A percentile compares a stretch with the other conserved stretches of the same genome.
These are phyloP conservation scores for Candida sanyiensis DNA, from an alignment of 805 yeast species.

Conservation along the genomic window DNA sequence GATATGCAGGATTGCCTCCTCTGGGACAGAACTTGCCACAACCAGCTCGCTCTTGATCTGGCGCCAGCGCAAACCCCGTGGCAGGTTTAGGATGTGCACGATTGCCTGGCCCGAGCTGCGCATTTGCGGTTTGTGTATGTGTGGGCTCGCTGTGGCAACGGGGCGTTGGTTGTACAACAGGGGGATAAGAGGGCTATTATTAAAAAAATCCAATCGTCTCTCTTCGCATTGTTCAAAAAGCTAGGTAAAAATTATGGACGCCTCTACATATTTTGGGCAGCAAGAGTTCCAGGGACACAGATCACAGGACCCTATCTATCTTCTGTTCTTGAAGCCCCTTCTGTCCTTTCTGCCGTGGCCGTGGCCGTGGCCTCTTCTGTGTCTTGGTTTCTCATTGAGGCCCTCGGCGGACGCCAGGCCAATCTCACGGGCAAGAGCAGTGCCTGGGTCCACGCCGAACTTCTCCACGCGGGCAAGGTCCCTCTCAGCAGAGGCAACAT, in stretches of 20 bases:
- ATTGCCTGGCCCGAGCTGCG: slow-evolving; percentile 7
- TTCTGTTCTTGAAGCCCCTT: slow-evolving; percentile 5
- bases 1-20: slow-evolving; percentile 19
- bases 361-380: slow-evolving; percentile 11
- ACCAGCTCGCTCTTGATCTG: slow-evolving; percentile 18
- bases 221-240: too few relatives aligned
- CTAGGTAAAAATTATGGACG: too few relatives aligned
- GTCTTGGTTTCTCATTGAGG: slow-evolving; percentile 7
- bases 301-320: slow-evolving; percentile 2
- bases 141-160: too few relatives aligned
- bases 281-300: too few relatives aligned
- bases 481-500: slow-evolving; percentile 48
- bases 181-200: too few relatives aligned
- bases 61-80: slow-evolving; percentile 19
- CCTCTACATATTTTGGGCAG: too few relatives aligned
- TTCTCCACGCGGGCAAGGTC: slow-evolving; percentile 69
- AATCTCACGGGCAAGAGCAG: slow-evolving; percentile 61
- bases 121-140: neutral
- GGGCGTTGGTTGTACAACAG: too few relatives aligned
- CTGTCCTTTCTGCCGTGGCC: slow-evolving; percentile 6
- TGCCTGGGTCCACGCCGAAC: slow-evolving; percentile 71
- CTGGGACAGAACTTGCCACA: slow-evolving; percentile 15
- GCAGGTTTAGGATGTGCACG: slow-evolving; percentile 20
- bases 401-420: slow-evolving; percentile 37
- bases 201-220: too few relatives aligned